These are phyloP conservation scores for Pachysolen tannophilus DNA, from an alignment of 805 yeast species.

Conservation along the genomic window DNA sequence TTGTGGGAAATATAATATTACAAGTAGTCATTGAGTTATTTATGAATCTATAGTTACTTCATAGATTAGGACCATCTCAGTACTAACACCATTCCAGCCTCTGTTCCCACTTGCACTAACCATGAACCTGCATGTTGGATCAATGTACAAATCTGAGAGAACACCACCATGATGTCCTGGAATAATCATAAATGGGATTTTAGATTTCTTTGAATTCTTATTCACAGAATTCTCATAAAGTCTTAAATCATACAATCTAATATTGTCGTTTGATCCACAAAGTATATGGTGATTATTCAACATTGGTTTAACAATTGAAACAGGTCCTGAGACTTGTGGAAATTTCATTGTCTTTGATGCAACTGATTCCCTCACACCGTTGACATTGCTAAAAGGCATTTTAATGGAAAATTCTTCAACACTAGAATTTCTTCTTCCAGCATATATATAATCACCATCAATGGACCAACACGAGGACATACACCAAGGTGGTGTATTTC, in stretches of 20 bases:
- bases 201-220: conserved; percentile 25
- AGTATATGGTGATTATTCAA: conserved; percentile 74
- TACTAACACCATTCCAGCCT: conserved; percentile 85
- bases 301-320: conserved; percentile 68
- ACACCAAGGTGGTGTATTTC: conserved; percentile 89
- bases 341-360: conserved; percentile 58
- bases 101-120: conserved; percentile 89
- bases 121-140: conserved; percentile 82
- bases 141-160: conserved; percentile 68
- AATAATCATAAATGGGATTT: conserved; percentile 76
- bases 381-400: conserved; percentile 36
- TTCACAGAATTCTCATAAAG: conserved; percentile 27
- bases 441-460: conserved; percentile 71
- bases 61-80: conserved; percentile 76
- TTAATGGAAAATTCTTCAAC: conserved; percentile 70
- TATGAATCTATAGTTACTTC: conserved; percentile 47
- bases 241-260: conserved; percentile 73
- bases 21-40: no score
- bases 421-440: conserved; percentile 83
- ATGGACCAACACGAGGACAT: conserved; percentile 82
- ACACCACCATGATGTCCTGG: conserved; percentile 98
- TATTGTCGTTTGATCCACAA: conserved; percentile 87
- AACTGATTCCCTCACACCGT: conserved; percentile 28
- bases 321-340: conserved; percentile 88
- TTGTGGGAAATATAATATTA: no score